Conservation (phyloP, 2,329 filamentous ascomycete genomes). For the Daldinia eschscholtzii region DNA sequence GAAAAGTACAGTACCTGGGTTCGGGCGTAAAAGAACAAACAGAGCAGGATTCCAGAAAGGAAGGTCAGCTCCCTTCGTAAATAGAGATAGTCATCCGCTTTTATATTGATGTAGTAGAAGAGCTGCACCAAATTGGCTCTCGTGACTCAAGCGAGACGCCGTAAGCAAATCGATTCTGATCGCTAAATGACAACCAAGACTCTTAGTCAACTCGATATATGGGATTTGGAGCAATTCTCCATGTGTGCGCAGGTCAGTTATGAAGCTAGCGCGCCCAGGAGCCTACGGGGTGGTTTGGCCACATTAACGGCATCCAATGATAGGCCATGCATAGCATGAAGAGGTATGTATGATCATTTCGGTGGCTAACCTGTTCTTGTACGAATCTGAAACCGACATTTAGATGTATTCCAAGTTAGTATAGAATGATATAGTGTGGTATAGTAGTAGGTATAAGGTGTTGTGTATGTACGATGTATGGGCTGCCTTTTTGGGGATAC, state of each 20-base stretch:
- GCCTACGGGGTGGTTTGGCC: slow-evolving; percentile 25
- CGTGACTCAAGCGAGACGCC: slow-evolving; percentile 46
- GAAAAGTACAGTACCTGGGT: slow-evolving; percentile 20
- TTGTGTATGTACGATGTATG: background rate
- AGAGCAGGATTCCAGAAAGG: slow-evolving; percentile 45
- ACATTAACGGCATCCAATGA: slow-evolving; percentile 27
- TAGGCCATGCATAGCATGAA: slow-evolving; percentile 18
- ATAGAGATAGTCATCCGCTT: slow-evolving; percentile 43
- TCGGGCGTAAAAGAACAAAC: slow-evolving; percentile 24
- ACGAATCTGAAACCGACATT: slow-evolving; percentile 17
- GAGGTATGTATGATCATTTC: slow-evolving; percentile 37
- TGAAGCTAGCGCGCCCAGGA: slow-evolving; percentile 24
- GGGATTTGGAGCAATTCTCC: slow-evolving; percentile 38
- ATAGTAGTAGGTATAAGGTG: background rate
- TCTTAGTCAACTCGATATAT: slow-evolving; percentile 33
- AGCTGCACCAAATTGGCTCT: slow-evolving; percentile 38
- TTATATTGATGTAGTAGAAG: slow-evolving; percentile 48
- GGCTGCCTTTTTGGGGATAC: background rate
- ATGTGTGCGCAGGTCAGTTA: slow-evolving; percentile 22
- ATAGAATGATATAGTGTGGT: slow-evolving; percentile 2
- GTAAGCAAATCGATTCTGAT: slow-evolving; percentile 38
- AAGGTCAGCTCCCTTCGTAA: slow-evolving; percentile 46
- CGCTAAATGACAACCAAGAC: slow-evolving; percentile 42
- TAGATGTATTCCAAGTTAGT: slow-evolving; percentile 4
- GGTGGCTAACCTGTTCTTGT: slow-evolving; percentile 29